phyloP scores from a whole-genome alignment of 2,329 filamentous ascomycete genomes.

The Alternaria sp. region DNA sequence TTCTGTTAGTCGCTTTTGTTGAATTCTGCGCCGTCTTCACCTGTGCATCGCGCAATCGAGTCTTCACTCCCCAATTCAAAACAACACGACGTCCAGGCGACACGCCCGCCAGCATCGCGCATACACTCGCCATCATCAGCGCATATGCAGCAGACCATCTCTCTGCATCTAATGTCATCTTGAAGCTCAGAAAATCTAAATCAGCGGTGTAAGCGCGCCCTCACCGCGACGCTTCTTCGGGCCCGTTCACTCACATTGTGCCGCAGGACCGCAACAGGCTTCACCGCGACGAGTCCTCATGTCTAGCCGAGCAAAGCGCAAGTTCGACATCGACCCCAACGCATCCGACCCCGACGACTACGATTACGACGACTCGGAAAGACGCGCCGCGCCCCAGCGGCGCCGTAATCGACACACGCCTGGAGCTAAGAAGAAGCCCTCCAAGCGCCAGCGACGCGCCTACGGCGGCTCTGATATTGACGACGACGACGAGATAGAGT shows the following conservation, averaged over 20 bases:
- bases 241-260: constrained; percentile 30
- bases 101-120: constrained; percentile 30
- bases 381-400: constrained; percentile 39
- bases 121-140: constrained; percentile 22
- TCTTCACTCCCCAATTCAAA: constrained; percentile 26
- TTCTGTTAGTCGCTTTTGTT: constrained; percentile 17
- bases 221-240: constrained; percentile 15
- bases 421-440: constrained; percentile 38
- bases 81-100: constrained; percentile 32
- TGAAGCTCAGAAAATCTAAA: constrained; percentile 18
- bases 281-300: constrained; percentile 40
- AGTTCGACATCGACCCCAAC: constrained; percentile 51
- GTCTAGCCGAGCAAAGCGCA: constrained; percentile 52
- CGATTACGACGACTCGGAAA: constrained; percentile 47
- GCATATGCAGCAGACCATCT: constrained; percentile 30
- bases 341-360: constrained; percentile 51
- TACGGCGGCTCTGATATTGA: constrained; percentile 50
- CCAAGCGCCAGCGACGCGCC: constrained; percentile 46
- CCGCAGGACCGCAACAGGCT: constrained; percentile 29
- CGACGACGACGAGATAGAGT: constrained; percentile 59
- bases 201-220: constrained; percentile 37
- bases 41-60: constrained; percentile 28
- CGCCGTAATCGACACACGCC: constrained; percentile 41
- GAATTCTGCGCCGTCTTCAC: constrained; percentile 5
- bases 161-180: constrained; percentile 36